A percentile compares a stretch with the other conserved stretches of the same genome.
phyloP scores from a whole-genome alignment of 1,139 yeast genomes.

The Suhomyces atakaporum region DNA sequence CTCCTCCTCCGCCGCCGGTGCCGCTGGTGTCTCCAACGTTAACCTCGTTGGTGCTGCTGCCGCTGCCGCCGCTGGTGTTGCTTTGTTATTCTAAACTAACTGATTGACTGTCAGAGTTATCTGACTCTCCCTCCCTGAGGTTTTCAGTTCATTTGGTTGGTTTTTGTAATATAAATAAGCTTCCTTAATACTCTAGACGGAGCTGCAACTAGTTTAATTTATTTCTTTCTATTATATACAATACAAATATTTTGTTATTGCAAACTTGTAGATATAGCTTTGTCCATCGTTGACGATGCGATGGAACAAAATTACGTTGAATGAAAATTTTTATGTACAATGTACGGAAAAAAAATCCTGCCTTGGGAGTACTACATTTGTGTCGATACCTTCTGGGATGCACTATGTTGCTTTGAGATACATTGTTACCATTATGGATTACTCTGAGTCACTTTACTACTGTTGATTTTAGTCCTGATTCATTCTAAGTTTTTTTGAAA shows the following conservation, averaged over 20 bases:
- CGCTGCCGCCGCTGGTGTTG: conserved; percentile 23
- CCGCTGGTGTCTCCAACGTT: conserved; percentile 19
- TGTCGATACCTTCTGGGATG: too few relatives aligned
- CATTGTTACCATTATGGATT: too few relatives aligned
- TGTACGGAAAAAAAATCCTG: too few relatives aligned
- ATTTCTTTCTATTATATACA: conserved; percentile 3
- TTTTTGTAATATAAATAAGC: conserved; percentile 15
- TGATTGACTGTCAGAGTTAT: conserved; percentile 7
- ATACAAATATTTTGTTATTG: background rate
- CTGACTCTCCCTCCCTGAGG: conserved; percentile 8
- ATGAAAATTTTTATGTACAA: too few relatives aligned
- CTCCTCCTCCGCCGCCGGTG: conserved; percentile 25
- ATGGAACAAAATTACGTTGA: too few relatives aligned
- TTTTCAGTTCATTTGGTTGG: conserved; percentile 13
- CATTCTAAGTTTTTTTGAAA: too few relatives aligned
- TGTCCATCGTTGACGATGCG: too few relatives aligned
- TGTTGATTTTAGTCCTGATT: too few relatives aligned
- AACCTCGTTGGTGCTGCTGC: conserved; percentile 18
- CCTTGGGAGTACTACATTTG: too few relatives aligned
- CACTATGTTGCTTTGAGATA: too few relatives aligned
- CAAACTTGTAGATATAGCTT: background rate
- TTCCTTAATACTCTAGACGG: conserved; percentile 10
- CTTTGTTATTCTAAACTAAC: conserved; percentile 20
- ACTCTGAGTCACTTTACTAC: too few relatives aligned
- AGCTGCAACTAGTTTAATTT: conserved; percentile 7